A percentile compares a stretch with the other conserved stretches of the same genome.
phyloP scores from a whole-genome alignment of 495 filamentous ascomycete species.

The Aspergillus nanangensis region DNA sequence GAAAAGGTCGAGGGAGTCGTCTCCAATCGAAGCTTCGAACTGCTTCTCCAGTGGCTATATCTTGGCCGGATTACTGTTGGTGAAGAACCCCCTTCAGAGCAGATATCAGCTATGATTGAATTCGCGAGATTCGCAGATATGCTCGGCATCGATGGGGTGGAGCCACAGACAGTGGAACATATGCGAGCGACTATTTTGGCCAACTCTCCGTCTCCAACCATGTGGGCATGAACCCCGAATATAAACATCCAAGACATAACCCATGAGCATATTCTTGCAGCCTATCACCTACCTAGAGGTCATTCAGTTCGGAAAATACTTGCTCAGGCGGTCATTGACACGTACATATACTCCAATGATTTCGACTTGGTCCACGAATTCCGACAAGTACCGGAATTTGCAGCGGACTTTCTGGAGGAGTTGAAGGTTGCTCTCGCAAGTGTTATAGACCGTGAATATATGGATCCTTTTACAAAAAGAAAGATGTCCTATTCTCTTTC shows the following conservation, averaged over 20 bases:
- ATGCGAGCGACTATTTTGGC: slow-evolving; percentile 11
- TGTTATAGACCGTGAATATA: too few relatives aligned
- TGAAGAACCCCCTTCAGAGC: slow-evolving; percentile 7
- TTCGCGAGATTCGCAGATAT: slow-evolving; percentile 25
- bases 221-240: neutral
- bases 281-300: slow-evolving; percentile 12
- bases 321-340: slow-evolving; percentile 17
- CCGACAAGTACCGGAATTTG: slow-evolving; percentile 15
- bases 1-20: slow-evolving; percentile 23
- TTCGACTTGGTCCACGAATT: slow-evolving; percentile 15
- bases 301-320: slow-evolving; percentile 19
- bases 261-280: slow-evolving; percentile 17
- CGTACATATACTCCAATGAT: slow-evolving; percentile 10
- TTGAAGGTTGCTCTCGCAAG: slow-evolving; percentile 5
- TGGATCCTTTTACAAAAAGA: too few relatives aligned
- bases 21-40: slow-evolving; percentile 18
- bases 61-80: slow-evolving; percentile 13
- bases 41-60: slow-evolving; percentile 25
- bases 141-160: slow-evolving; percentile 15
- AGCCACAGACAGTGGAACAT: slow-evolving; percentile 14
- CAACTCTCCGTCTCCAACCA: slow-evolving; percentile 3
- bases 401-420: slow-evolving; percentile 21
- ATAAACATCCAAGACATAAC: slow-evolving; percentile 16
- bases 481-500: too few relatives aligned
- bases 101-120: slow-evolving; percentile 20